phyloP scores from a whole-genome alignment of 2,329 filamentous ascomycete species.

The Fusarium siculi region DNA sequence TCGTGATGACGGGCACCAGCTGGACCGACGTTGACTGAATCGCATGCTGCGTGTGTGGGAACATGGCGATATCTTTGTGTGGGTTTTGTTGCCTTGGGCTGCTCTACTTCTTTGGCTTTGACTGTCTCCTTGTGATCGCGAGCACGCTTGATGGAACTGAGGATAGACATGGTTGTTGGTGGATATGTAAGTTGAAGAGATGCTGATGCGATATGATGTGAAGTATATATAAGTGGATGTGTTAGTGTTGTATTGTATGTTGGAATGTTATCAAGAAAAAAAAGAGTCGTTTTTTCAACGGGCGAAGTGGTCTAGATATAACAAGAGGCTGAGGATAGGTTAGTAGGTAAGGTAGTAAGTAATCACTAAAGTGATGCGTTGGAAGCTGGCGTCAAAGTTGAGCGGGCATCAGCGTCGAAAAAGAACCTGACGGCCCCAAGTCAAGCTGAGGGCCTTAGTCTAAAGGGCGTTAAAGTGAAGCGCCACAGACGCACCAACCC shows the following conservation, averaged over 20 bases:
- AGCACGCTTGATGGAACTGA: conserved; percentile 63
- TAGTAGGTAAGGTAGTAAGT: neutral
- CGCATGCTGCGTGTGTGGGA: conserved; percentile 69
- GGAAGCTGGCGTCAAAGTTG: conserved; percentile 27
- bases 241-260: neutral
- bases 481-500: conserved; percentile 20
- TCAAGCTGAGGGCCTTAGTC: neutral
- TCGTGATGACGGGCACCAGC: conserved; percentile 61
- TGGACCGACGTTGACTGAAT: conserved; percentile 66
- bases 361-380: conserved; percentile 13
- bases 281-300: neutral
- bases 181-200: neutral
- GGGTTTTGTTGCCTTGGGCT: conserved; percentile 54
- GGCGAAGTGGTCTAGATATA: conserved; percentile 27
- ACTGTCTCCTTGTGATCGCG: conserved; percentile 67
- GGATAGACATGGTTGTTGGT: conserved; percentile 62
- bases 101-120: conserved; percentile 59
- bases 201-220: neutral
- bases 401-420: neutral
- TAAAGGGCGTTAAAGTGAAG: conserved; percentile 29
- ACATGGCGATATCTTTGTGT: conserved; percentile 65
- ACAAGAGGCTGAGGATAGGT: neutral
- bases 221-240: neutral
- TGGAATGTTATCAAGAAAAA: conserved; percentile 1
- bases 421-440: conserved; percentile 1